Conservation (phyloP, 371 early-diverging fungal species). For the Batkoa obscura region DNA sequence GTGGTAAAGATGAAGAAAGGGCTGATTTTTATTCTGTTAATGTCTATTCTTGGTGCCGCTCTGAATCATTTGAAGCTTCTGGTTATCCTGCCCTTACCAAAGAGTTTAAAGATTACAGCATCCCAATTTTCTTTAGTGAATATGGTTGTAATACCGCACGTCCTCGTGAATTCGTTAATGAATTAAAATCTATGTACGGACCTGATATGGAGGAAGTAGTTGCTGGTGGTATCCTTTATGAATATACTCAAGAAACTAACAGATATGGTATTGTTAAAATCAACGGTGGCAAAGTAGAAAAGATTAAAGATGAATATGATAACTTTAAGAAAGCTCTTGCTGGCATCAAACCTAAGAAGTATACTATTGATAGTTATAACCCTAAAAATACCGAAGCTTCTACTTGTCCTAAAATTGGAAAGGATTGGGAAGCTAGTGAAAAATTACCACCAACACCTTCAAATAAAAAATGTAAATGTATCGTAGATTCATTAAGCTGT, state of each 20-base stretch:
- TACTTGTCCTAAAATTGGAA: conserved; percentile 27
- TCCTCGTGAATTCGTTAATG: conserved; percentile 26
- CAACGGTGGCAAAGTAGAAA: conserved; percentile 16
- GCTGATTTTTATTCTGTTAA: conserved; percentile 56
- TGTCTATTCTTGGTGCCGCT: conserved; percentile 42
- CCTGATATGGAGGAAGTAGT: conserved; percentile 37
- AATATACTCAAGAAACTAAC: conserved; percentile 59
- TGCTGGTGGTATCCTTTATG: conserved; percentile 62
- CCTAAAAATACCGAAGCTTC: neutral
- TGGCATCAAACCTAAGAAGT: neutral
- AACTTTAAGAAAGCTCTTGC: neutral
- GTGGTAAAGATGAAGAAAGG: conserved; percentile 37
- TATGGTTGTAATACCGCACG: conserved; percentile 36
- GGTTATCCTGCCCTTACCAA: conserved; percentile 33
- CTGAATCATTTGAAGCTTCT: conserved; percentile 22
- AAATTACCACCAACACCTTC: conserved; percentile 50
- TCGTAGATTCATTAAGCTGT: conserved; percentile 14
- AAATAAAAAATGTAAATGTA: conserved; percentile 38
- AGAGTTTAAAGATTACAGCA: conserved; percentile 26
- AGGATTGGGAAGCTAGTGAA: conserved; percentile 32
- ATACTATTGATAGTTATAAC: neutral
- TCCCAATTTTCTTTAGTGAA: conserved; percentile 41
- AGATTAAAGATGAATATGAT: conserved; percentile 6
- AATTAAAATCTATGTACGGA: conserved; percentile 30
- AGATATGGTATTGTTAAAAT: conserved; percentile 52